Base-by-base conservation (phyloP, 306 rosid genomes). In the Castanea sativa region DNA sequence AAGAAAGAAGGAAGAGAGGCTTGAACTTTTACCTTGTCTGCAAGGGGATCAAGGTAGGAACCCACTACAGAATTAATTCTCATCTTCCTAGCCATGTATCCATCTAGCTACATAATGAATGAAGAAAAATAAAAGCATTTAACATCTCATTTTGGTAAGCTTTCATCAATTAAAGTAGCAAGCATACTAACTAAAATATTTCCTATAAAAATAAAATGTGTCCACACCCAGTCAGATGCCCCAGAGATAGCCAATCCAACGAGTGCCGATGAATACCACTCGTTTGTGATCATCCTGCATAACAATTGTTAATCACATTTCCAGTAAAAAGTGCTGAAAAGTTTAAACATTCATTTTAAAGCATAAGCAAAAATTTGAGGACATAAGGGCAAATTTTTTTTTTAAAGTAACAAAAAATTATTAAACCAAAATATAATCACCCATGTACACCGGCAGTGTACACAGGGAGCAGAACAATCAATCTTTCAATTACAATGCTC, bases 1-100 rank as follows among this genome's bases (percentile, higher is more conserved):
- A n/a, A n/a, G n/a, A n/a, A n/a, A 43, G 57, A 78, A 63, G 61
- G 30, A 63, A 53, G 30, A 67, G 21, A 25, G 64, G 20, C 27
- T 15, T 74, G 52, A 73, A 76, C 52, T 41, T 35, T 69, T 77
- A 90, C 99, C 98, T 95, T 95, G 80, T 95, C 99, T 63, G 99
- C 99, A 59, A 95, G 92, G 63, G 99, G 99, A 85, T 92, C 99
- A 74, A 95, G 96, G 81, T 95, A 95, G 35, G 98, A 95, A 73
- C 99, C 99, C 73, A 92, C 99, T 35, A 95, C 98, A 76, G 99
- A 95, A 81, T 91, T 88, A 15, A 91, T 92, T 83, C 82, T 92
- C 99, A 95, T 87, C 88, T 87, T 91, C 89, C 99, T 87, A 29
- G 98, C 98, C 69, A 87, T 63, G 68, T 90, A 90, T 57, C 99